Conservation (phyloP, 1,284 basidiomycete species). For the Xerocomus cyaneibrunnescens region DNA sequence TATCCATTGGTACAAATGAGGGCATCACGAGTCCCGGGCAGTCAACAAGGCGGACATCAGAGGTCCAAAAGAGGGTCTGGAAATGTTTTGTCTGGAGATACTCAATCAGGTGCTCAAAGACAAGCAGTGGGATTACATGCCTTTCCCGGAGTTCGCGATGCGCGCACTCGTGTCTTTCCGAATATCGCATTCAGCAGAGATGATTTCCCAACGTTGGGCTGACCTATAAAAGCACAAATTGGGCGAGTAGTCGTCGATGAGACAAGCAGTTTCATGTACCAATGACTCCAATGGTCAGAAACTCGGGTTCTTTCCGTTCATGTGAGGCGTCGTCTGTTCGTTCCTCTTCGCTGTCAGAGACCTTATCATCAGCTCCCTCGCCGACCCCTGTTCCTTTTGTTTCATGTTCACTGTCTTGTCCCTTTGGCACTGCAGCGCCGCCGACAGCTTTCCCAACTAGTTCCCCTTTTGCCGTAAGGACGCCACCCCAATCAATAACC, state of each 20-base stretch:
- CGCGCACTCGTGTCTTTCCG: slow-evolving; percentile 77
- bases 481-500: slow-evolving; percentile 72
- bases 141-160: slow-evolving; percentile 91
- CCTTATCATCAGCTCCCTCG: slow-evolving; percentile 19
- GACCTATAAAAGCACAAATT: slow-evolving; percentile 49
- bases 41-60: slow-evolving; percentile 79
- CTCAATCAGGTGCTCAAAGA: neutral
- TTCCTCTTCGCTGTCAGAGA: slow-evolving; percentile 19
- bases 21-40: slow-evolving; percentile 87
- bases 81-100: slow-evolving; percentile 82
- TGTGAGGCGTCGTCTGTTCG: slow-evolving; percentile 17
- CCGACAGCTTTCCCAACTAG: slow-evolving; percentile 46
- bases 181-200: slow-evolving; percentile 90
- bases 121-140: slow-evolving; percentile 35
- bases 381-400: slow-evolving; percentile 6
- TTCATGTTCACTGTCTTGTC: slow-evolving; percentile 1
- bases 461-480: slow-evolving; percentile 46
- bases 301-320: slow-evolving; percentile 49
- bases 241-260: slow-evolving; percentile 7
- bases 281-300: slow-evolving; percentile 80
- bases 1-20: slow-evolving; percentile 74
- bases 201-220: slow-evolving; percentile 94
- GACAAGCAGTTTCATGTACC: slow-evolving; percentile 43
- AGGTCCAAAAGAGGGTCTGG: slow-evolving; percentile 87
- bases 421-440: slow-evolving; percentile 39